These are phyloP conservation scores for Sedum album DNA, from an alignment of 164 flowering plant species.

Conservation along the genomic window DNA sequence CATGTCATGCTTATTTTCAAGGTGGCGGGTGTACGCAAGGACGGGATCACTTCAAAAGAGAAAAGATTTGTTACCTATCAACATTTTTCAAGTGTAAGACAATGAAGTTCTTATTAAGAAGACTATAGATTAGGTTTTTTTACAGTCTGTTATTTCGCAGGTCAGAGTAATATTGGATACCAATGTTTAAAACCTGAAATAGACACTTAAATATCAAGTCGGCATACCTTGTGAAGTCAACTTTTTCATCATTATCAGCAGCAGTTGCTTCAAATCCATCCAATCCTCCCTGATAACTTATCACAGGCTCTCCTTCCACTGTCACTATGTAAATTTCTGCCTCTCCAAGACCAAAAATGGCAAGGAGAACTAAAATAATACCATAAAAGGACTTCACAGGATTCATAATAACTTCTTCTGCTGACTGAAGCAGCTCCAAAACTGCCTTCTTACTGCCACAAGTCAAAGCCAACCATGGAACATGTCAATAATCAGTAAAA, in stretches of 20 bases:
- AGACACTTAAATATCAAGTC: neutral
- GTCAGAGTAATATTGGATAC: neutral
- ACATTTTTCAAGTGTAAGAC: neutral
- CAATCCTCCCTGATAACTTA: constrained; percentile 72
- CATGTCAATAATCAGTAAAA: neutral
- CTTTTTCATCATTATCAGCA: constrained; percentile 68
- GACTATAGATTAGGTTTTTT: neutral
- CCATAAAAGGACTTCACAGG: constrained; percentile 19
- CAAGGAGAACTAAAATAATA: constrained; percentile 25
- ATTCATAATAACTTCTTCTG: constrained; percentile 22
- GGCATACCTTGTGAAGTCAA: constrained; percentile 65
- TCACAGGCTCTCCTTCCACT: constrained; percentile 81
- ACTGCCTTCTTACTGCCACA: neutral
- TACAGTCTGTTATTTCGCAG: too few relatives aligned
- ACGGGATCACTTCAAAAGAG: constrained; percentile 58
- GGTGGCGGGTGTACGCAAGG: constrained; percentile 63
- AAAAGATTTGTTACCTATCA: neutral
- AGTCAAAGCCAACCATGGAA: neutral
- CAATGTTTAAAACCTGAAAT: neutral
- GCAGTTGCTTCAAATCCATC: constrained; percentile 86
- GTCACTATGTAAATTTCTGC: constrained; percentile 79
- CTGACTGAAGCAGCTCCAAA: constrained; percentile 6
- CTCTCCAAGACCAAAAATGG: constrained; percentile 27
- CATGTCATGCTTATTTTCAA: constrained; percentile 85
- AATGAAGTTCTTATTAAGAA: neutral